Base-by-base conservation (phyloP, 805 yeast species). In the Candida sonorensis region DNA sequence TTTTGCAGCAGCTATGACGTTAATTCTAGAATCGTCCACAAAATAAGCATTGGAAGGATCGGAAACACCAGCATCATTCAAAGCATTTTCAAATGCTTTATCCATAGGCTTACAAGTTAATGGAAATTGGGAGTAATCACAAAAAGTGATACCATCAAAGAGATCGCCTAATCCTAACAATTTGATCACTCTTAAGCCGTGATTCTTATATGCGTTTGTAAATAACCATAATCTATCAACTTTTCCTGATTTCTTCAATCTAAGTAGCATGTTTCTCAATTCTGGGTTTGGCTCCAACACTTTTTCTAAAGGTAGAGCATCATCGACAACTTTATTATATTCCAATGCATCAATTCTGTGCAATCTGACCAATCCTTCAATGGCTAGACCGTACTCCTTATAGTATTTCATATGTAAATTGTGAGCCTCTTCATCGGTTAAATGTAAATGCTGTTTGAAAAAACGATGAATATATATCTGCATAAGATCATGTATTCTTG, bases 121-220 rank as follows among this genome's bases (percentile, higher is more conserved):
- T 5, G 81, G 79, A 34, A 74, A 76, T 31, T 64, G 50, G 30
- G 75, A 64, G 53, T 92, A 92, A 60, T 92, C 94, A 61, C 98
- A 92, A 58, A 64, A 90, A 2, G 97, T 86, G 44, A 92, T 69
- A 0, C 98, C 98, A 44, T 90, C 97, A 53, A 92, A 88, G 34
- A 86, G 53, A 53, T 88, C 96, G n/a, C 90, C 97, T 18, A 90
- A 55, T 2, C 96, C 97, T 30, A 90, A 63, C 29, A 90, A 64
- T 26, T 77, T 69, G 13, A 87, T 67, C 19, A 86, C 94, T 30
- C 97, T 67, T 27, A 77, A 48, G 0, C 90, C 98, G 58, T 90
- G 98, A 49, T 76, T 86, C 52, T 80, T 78, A 61, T 90, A 90
- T 2, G 98, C 97, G 55, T 90, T 90, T 4, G 98, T 90, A 50